Percentiles rank a stretch among this genome's conserved stretches.
These are phyloP conservation scores for Tolypocladium paradoxum DNA, from an alignment of 2,329 filamentous ascomycete species.

Conservation along the genomic window DNA sequence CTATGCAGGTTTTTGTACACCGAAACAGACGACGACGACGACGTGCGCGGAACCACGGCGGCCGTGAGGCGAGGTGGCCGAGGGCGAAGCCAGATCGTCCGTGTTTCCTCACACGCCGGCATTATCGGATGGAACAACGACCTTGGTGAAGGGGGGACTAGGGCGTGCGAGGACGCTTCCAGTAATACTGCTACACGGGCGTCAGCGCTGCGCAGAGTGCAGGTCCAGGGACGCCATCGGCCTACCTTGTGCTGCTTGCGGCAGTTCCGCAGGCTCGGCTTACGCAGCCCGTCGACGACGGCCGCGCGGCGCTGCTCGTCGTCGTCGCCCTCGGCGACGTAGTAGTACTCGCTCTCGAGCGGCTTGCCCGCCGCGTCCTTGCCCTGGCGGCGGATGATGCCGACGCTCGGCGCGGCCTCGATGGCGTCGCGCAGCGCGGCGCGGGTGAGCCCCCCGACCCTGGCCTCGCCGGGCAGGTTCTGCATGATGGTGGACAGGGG, in stretches of 20 bases:
- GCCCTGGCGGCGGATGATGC: constrained; percentile 78
- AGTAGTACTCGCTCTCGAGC: constrained; percentile 95
- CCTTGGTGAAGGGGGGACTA: constrained; percentile 24
- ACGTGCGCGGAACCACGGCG: not conserved
- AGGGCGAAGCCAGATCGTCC: too few species aligned
- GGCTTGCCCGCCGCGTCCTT: constrained; percentile 93
- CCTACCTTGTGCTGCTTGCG: constrained; percentile 95
- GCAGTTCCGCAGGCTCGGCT: constrained; percentile 80
- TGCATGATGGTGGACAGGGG: constrained; percentile 82
- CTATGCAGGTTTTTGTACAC: constrained; percentile 11
- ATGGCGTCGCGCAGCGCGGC: constrained; percentile 61
- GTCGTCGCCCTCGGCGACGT: constrained; percentile 75
- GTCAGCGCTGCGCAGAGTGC: not conserved
- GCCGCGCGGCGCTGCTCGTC: constrained; percentile 70
- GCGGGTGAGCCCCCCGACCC: constrained; percentile 44
- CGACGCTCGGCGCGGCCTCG: constrained; percentile 66
- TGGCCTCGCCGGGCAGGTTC: constrained; percentile 64
- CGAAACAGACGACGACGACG: not conserved
- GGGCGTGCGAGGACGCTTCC: constrained; percentile 53
- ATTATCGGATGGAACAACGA: too few species aligned
- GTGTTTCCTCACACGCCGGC: too few species aligned
- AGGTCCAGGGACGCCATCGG: constrained; percentile 2
- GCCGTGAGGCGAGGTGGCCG: too few species aligned
- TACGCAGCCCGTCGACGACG: constrained; percentile 75
- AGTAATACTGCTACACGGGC: constrained; percentile 51